These are phyloP conservation scores for Hypholoma fasciculare DNA, from an alignment of 768 basidiomycete species.

Conservation along the genomic window DNA sequence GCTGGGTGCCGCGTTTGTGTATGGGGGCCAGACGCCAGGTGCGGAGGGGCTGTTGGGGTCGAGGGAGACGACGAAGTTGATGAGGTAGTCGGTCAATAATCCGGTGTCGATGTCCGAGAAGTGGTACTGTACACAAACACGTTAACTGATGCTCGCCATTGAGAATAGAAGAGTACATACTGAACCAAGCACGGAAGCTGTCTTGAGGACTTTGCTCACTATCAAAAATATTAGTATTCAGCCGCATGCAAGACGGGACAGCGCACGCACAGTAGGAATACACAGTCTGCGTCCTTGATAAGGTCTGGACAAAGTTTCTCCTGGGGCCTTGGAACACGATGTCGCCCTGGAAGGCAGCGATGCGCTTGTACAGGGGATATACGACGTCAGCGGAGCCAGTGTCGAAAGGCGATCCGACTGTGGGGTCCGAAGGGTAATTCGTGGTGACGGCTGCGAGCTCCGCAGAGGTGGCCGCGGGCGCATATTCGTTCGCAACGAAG, in stretches of 20 bases:
- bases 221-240: neutral
- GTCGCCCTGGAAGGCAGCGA: conserved; percentile 50
- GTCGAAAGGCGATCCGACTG: conserved; percentile 54
- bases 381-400: conserved; percentile 44
- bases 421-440: conserved; percentile 38
- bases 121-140: neutral
- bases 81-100: neutral
- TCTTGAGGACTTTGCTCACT: conserved; percentile 3
- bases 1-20: neutral
- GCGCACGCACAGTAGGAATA: conserved; percentile 50
- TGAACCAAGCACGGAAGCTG: neutral
- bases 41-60: conserved; percentile 2
- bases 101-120: conserved; percentile 1
- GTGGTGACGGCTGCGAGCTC: conserved; percentile 28
- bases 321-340: conserved; percentile 46
- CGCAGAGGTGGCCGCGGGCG: conserved; percentile 28
- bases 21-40: conserved; percentile 1
- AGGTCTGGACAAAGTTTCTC: conserved; percentile 41
- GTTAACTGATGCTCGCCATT: neutral
- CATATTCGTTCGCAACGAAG: conserved; percentile 27
- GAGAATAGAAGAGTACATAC: neutral
- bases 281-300: conserved; percentile 32
- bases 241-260: neutral
- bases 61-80: conserved; percentile 1
- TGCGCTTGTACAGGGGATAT: conserved; percentile 44